A percentile compares a stretch with the other conserved stretches of the same genome.
phyloP scores from a whole-genome alignment of 2,329 filamentous ascomycete genomes.

The Capronia americana region DNA sequence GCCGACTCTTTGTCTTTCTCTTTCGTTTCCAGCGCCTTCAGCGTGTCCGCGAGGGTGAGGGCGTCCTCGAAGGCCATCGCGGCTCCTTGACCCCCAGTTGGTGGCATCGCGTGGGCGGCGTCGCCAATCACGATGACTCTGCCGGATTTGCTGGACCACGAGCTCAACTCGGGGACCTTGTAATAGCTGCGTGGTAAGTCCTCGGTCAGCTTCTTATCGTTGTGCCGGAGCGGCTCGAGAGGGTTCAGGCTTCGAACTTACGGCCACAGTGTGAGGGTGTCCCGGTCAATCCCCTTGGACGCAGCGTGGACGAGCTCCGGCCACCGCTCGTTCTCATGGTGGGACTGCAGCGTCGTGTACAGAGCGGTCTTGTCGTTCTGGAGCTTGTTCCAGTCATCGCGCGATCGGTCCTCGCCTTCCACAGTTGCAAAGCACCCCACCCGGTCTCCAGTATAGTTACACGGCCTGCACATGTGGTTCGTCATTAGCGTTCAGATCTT shows the following conservation, averaged over 20 bases:
- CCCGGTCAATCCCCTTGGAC: slow-evolving; percentile 23
- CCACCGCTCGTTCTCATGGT: slow-evolving; percentile 27
- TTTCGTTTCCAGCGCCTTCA: slow-evolving; percentile 19
- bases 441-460: slow-evolving; percentile 20
- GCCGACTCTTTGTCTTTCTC: slow-evolving; percentile 8
- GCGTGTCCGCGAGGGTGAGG: slow-evolving; percentile 33
- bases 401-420: slow-evolving; percentile 30
- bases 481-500: neutral
- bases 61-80: slow-evolving; percentile 39
- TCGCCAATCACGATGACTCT: slow-evolving; percentile 36
- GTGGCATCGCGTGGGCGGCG: slow-evolving; percentile 38
- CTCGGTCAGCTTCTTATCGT: neutral
- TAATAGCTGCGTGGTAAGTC: slow-evolving; percentile 14
- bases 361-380: slow-evolving; percentile 31
- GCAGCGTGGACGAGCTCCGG: slow-evolving; percentile 32
- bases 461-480: slow-evolving; percentile 21
- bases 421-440: slow-evolving; percentile 30
- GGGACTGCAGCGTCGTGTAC: slow-evolving; percentile 27
- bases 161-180: slow-evolving; percentile 33
- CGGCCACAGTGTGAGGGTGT: slow-evolving; percentile 35
- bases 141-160: slow-evolving; percentile 32
- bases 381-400: slow-evolving; percentile 35
- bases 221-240: neutral
- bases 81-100: slow-evolving; percentile 37
- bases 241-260: slow-evolving; percentile 6